Conservation (phyloP, 495 filamentous ascomycete species). For the Aeminium ludgeri region DNA sequence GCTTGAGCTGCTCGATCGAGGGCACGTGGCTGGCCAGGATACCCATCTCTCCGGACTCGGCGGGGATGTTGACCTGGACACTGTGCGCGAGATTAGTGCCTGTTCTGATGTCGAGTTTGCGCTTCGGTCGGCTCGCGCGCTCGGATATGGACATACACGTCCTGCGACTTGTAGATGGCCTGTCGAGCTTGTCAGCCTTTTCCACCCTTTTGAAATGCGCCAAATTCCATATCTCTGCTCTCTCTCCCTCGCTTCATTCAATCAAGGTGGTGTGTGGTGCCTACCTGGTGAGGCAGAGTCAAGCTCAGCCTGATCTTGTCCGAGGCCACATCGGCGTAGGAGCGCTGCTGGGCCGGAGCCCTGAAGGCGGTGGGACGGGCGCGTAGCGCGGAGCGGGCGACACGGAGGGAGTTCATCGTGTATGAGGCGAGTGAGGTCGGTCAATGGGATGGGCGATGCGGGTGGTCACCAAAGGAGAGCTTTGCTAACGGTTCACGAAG, state of each 20-base stretch:
- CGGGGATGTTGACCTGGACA: slow-evolving; percentile 96
- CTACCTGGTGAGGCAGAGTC: slow-evolving; percentile 94
- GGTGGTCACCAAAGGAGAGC: neutral
- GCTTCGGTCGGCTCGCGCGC: neutral
- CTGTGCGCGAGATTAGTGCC: slow-evolving; percentile 25
- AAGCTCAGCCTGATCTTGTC: slow-evolving; percentile 98
- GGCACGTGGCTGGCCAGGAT: slow-evolving; percentile 97
- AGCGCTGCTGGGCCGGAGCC: slow-evolving; percentile 59
- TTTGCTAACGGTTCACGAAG: no score
- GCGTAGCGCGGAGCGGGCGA: slow-evolving; percentile 73
- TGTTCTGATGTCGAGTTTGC: neutral
- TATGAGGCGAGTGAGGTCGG: no score
- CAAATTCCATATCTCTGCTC: no score
- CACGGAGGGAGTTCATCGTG: slow-evolving; percentile 75
- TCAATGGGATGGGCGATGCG: no score
- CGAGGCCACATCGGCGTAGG: slow-evolving; percentile 83
- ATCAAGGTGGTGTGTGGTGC: slow-evolving; percentile 14
- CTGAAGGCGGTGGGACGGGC: slow-evolving; percentile 53
- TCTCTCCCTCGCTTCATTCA: no score
- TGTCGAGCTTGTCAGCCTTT: slow-evolving; percentile 18
- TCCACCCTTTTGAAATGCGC: no score
- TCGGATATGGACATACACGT: slow-evolving; percentile 43
- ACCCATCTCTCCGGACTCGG: slow-evolving; percentile 98
- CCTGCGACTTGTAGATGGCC: slow-evolving; percentile 59
- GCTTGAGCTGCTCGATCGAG: slow-evolving; percentile 96